phyloP scores from a whole-genome alignment of 352 stramenopile genomes.

The Peronosclerospora sorghi region DNA sequence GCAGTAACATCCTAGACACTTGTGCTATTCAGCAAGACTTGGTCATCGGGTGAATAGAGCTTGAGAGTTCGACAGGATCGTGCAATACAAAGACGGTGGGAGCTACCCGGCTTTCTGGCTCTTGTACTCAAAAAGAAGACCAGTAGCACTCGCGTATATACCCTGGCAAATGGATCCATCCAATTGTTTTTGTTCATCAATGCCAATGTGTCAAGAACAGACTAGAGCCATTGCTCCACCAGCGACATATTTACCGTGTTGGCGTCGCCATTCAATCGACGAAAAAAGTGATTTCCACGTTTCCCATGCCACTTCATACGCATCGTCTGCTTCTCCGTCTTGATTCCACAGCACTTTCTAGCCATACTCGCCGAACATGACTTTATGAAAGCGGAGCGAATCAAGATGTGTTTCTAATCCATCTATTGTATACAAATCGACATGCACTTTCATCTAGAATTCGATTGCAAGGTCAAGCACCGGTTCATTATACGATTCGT shows the following conservation, averaged over 20 bases:
- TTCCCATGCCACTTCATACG: slow-evolving; percentile 80
- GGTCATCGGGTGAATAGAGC: slow-evolving; percentile 84
- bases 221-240: slow-evolving; percentile 84
- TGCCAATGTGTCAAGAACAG: slow-evolving; percentile 80
- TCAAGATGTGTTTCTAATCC: slow-evolving; percentile 79
- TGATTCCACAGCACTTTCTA: slow-evolving; percentile 79
- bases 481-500: slow-evolving; percentile 69
- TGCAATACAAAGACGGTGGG: slow-evolving; percentile 81
- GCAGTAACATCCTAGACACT: slow-evolving; percentile 81
- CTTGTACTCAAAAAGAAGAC: slow-evolving; percentile 85
- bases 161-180: slow-evolving; percentile 71
- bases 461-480: slow-evolving; percentile 68
- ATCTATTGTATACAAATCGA: slow-evolving; percentile 82
- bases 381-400: slow-evolving; percentile 83
- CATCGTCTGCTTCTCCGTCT: slow-evolving; percentile 83
- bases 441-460: slow-evolving; percentile 72
- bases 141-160: slow-evolving; percentile 82
- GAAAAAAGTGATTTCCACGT: slow-evolving; percentile 76
- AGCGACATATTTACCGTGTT: slow-evolving; percentile 84
- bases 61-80: slow-evolving; percentile 82
- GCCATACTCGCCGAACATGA: slow-evolving; percentile 75
- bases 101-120: slow-evolving; percentile 83
- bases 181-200: slow-evolving; percentile 85
- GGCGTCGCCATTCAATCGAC: slow-evolving; percentile 61
- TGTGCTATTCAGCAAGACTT: slow-evolving; percentile 82